Base-by-base conservation (phyloP, 176 grass and related monocot genomes). In the Oryza glumipatula region DNA sequence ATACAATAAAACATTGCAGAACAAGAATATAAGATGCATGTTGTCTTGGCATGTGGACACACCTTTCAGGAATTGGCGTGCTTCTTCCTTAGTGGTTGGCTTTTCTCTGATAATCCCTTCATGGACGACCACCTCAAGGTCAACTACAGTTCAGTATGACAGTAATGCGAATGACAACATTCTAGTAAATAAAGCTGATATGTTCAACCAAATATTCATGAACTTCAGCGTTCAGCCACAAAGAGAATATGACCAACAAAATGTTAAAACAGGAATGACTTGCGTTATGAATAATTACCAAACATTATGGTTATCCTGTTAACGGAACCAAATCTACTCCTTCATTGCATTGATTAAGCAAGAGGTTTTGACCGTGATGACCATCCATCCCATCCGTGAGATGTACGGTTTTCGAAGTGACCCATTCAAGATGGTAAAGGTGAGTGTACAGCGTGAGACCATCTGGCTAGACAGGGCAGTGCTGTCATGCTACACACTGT, bases 71-170 rank as follows among this genome's bases (percentile, higher is more conserved):
- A 98, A 95, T 79, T 92, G 91, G 2, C 88, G 89, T 56, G 96
- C 96, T 98, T 98, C 93, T 94, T 98, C 91, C 82, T 94, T 95
- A 61, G 65, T 98, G 33, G 69, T 87, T 66, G 96, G 96, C 73
- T 98, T 98, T 88, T 98, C 96, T 82, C 91, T 98, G 44, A 98
- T 95, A 88, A 98, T 89, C 79, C 96, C 93, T 78, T 98, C 73
- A 95, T 98, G 93, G 77, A 98, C 91, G 78, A 94, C 96, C 67
- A 98, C 96, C 96, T 98, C 84, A 84, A 92, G 86, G 85, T 89
- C 76, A 87, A 92, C 72, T 89, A 88, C n/a, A 76, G 36, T 79
- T 92, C 86, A 94, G 87, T 89, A 92, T 77, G 71, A 48, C 64
- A 82, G 87, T 49, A 84, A 90, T 65, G 65, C 74, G 21, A 73